Evolutionary conservation across 495 filamentous ascomycete genomes (phyloP).

Genomic region (Xylaria curta): DNA sequence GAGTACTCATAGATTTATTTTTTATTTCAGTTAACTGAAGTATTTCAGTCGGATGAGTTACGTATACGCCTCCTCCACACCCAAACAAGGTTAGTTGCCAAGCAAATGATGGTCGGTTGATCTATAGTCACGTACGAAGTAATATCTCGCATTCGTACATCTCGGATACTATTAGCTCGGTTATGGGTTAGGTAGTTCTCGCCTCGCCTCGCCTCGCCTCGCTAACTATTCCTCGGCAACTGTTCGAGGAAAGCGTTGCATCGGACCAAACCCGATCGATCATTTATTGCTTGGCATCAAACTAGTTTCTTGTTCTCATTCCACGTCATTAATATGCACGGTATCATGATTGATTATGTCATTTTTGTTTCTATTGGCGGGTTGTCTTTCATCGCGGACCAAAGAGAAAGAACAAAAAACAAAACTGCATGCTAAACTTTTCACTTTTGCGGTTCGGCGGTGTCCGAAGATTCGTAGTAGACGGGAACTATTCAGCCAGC

Average conservation of each 20-base stretch:
- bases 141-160: conserved; percentile 3
- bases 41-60: too few relatives aligned
- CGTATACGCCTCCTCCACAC: too few relatives aligned
- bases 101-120: too few relatives aligned
- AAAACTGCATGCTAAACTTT: too few relatives aligned
- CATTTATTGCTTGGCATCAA: not conserved
- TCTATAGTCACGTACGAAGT: not conserved
- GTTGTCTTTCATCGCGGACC: not conserved
- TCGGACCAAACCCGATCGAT: not conserved
- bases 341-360: not conserved
- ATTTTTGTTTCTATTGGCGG: not conserved
- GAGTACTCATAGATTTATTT: too few relatives aligned
- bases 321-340: not conserved
- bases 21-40: too few relatives aligned
- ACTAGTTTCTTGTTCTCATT: not conserved
- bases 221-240: not conserved
- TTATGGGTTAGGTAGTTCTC: not conserved
- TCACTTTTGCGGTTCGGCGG: too few relatives aligned
- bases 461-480: not conserved
- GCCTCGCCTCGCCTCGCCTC: too few relatives aligned
- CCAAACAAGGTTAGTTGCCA: too few relatives aligned
- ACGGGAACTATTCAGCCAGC: not conserved
- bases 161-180: not conserved
- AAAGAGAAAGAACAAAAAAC: not conserved
- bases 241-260: not conserved